These are phyloP conservation scores for Fusarium solani-melongenae DNA, from an alignment of 2,329 filamentous ascomycete species.

Conservation along the genomic window DNA sequence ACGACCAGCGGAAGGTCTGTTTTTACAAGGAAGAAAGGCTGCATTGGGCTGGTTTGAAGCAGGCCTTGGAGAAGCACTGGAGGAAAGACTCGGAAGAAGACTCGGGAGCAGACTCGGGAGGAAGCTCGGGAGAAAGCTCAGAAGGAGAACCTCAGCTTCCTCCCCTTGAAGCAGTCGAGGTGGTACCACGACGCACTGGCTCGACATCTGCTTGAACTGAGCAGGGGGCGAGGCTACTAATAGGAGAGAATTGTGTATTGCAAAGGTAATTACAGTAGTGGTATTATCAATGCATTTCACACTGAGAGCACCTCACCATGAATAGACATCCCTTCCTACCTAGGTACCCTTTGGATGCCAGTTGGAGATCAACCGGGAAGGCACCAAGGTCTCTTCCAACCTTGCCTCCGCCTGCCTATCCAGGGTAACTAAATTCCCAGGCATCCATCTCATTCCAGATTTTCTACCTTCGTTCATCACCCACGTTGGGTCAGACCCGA, in stretches of 20 bases:
- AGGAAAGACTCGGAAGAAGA: background rate
- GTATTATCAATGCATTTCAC: background rate
- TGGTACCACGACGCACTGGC: background rate
- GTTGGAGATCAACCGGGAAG: background rate
- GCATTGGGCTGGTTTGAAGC: background rate
- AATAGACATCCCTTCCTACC: too few relatives aligned
- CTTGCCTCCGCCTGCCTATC: background rate
- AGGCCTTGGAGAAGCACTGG: background rate
- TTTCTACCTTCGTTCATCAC: background rate
- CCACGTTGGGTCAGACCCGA: background rate
- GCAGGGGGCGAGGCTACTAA: background rate
- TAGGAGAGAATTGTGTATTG: background rate
- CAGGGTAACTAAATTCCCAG: background rate
- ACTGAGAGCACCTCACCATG: background rate
- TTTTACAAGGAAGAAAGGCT: background rate
- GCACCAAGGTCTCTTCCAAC: background rate
- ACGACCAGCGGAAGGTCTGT: background rate
- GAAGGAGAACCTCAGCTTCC: background rate
- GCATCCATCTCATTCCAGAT: background rate
- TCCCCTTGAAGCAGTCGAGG: background rate
- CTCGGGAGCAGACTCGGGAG: background rate
- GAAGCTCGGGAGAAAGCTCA: background rate
- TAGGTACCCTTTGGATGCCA: too few relatives aligned
- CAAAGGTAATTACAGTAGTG: background rate
- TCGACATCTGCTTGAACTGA: background rate